Evolutionary conservation across 805 yeast genomes (phyloP), one percentile per base, ranked within the genome.

Genomic region (Yarrowia hollandica): DNA sequence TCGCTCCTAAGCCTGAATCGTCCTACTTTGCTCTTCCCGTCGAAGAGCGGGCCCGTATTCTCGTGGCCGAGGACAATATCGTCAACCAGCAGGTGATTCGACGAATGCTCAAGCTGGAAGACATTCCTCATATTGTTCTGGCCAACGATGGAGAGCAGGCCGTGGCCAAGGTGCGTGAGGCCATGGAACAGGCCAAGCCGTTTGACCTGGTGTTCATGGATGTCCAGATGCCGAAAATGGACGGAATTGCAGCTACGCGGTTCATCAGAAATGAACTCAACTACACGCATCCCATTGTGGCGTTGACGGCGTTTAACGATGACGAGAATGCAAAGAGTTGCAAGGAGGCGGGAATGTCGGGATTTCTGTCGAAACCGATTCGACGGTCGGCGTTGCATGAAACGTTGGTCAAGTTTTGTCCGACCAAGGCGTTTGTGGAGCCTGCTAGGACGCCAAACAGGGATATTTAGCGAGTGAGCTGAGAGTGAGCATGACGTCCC

Each of bases 71-170:
- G 68, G 98, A 90, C 68, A 92, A 92, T 67, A 75, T 79, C 63
- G 96, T 92, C n/a, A 90, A 92, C 68, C 97, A 91, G 70, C 94
- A 89, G 71, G 96, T 92, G 21, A 86, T 90, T 64, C 82, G 79
- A 64, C 74, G 96, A 60, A 89, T 92, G 96, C 75, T 92, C 61
- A 79, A 78, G 52, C 74, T 89, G 16, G 96, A 90, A 71, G 96
- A 96, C 0, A 79, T 87, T 61, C 72, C 71, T 1, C 79, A 84
- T 62, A 77, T 94, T 31, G 84, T 84, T 2, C 72, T 90, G 69
- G 97, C 96, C 0, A 81, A 86, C 62, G 95, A 92, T 71, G 98
- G 98, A 15, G 83, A 82, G 25, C 94, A 89, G 62, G 97, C 96
- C 0, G 82, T 90, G 39, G 82, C 82, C n/a, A 74, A 77, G 42